Percentiles rank a stretch among this genome's conserved stretches.
Conservation (phyloP, 345 rosid species). For the sweet orange (Citrus sinensis) region DVS_A1.0 CM039162.1:175501-176000, state of each 20-base stretch:
- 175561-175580: neutral
- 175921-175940: constrained; percentile 51
- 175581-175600: too few species aligned
- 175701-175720: too few species aligned
- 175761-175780: constrained; percentile 39
- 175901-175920: constrained; percentile 23
- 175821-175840: constrained; percentile 59
- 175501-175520: constrained; percentile 38
- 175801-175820: constrained; percentile 68
- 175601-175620: too few species aligned
- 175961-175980: constrained; percentile 70
- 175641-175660: too few species aligned
- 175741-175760: too few species aligned
- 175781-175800: constrained; percentile 69
- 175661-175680: too few species aligned
- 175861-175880: constrained; percentile 73
- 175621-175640: too few species aligned
- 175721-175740: too few species aligned
- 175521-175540: constrained; percentile 29
- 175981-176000: constrained; percentile 35
- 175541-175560: constrained; percentile 34
- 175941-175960: constrained; percentile 73
- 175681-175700: too few species aligned
- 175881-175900: constrained; percentile 53
- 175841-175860: constrained; percentile 74